Evolutionary conservation across 805 yeast species (phyloP), one percentile per base, ranked within the genome.

Genomic region (Wickerhamomyces mucosus): DNA sequence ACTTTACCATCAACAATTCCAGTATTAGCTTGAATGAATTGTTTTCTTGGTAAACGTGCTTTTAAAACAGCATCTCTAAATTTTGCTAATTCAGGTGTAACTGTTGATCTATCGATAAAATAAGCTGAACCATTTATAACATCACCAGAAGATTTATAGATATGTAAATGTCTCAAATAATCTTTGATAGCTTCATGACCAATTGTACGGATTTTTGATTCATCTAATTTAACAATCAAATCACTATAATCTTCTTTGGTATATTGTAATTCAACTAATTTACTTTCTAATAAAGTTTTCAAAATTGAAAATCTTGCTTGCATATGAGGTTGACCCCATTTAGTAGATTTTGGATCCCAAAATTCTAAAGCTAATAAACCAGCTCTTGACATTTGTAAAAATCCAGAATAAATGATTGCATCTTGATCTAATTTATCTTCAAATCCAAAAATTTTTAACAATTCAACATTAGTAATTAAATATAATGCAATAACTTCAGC

Each of bases 301-400:
- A 82, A 66, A 43, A 85, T 84, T 20, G 92, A 83, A 58, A 69
- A 85, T 55, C 96, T 67, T 4, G 95, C 95, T 60, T 84, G 94
- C 85, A 84, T 83, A 54, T 85, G 96, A 11, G 96, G 77, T 60
- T 85, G 96, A 19, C 95, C 95, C 95, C 95, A 85, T 58, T 83
- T 84, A 37, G 64, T 61, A 18, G 83, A 68, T 27, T 58, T 57
- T 24, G 95, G 95, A 55, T 85, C 94, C 85, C 94, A 85, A 53
- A 69, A 82, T 55, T 85, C 94, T 50, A 85, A 65, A 7, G 82
- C 89, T 21, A 80, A 49, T 30, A 85, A 61, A 36, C 95, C 96
- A 6, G 95, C 95, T 45, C 95, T 69, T 17, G 85, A 80, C 96
- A 85, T 85, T 41, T 72, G 75, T 41, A 84, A 59, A 43, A 76